These are phyloP conservation scores for Didymella pomorum DNA, from an alignment of 2,329 filamentous ascomycete species.

Conservation along the genomic window DNA sequence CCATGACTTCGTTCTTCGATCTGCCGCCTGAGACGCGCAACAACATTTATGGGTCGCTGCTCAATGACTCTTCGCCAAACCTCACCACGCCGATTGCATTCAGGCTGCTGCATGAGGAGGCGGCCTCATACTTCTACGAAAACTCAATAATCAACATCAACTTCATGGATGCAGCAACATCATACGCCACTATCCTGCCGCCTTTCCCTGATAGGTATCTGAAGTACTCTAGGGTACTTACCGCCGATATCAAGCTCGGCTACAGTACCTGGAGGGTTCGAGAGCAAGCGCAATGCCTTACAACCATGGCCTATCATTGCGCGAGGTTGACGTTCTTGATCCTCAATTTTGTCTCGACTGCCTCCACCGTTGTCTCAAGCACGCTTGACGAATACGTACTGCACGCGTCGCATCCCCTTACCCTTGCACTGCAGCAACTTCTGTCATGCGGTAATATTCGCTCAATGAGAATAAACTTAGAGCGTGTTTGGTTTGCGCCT, in stretches of 20 bases:
- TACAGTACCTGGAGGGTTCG: too few relatives aligned
- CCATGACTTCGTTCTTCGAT: slow-evolving; percentile 23
- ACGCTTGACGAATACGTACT: slow-evolving; percentile 5
- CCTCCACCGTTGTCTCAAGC: neutral
- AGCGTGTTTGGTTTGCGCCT: slow-evolving; percentile 8
- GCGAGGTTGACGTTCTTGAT: neutral
- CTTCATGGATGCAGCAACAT: slow-evolving; percentile 14
- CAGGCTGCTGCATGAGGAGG: slow-evolving; percentile 28
- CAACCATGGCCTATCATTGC: neutral
- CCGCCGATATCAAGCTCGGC: neutral
- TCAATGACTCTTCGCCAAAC: neutral
- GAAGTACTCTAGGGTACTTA: slow-evolving; percentile 1
- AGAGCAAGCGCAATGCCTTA: neutral
- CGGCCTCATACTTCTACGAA: slow-evolving; percentile 35
- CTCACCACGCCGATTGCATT: slow-evolving; percentile 29
- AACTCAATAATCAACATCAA: slow-evolving; percentile 23
- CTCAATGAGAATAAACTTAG: neutral
- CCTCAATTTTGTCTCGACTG: neutral
- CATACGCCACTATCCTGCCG: neutral
- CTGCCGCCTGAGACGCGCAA: slow-evolving; percentile 34
- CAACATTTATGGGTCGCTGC: slow-evolving; percentile 27
- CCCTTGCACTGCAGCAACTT: neutral
- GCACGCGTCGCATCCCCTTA: neutral
- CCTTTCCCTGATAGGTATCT: slow-evolving; percentile 4
- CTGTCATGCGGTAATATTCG: neutral